phyloP scores from a whole-genome alignment of 2,329 filamentous ascomycete genomes.

The Epichloe hybrida region DNA sequence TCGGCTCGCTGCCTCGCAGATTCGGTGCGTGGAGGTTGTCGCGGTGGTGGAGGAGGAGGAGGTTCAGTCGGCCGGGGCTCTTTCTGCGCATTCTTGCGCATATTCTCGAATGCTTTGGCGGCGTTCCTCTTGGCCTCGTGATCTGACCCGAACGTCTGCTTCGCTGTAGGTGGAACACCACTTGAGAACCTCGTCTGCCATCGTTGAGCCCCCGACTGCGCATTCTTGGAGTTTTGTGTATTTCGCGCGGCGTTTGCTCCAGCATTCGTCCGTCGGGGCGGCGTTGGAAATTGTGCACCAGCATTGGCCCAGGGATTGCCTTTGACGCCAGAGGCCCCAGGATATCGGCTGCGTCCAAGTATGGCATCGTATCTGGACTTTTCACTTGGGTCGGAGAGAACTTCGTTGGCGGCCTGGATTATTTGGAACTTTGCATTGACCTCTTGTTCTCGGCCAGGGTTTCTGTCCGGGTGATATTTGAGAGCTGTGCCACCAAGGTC shows the following conservation, averaged over 20 bases:
- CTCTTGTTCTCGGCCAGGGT: slow-evolving; percentile 68
- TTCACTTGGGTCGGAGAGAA: slow-evolving; percentile 40
- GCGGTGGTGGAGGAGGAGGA: slow-evolving; percentile 18
- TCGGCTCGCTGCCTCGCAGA: slow-evolving; percentile 40
- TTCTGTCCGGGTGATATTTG: slow-evolving; percentile 80
- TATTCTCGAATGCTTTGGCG: slow-evolving; percentile 29
- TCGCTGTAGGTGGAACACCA: slow-evolving; percentile 29
- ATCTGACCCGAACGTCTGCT: slow-evolving; percentile 21
- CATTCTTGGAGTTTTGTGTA: slow-evolving; percentile 6
- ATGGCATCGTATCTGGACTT: slow-evolving; percentile 41
- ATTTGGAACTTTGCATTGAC: slow-evolving; percentile 72
- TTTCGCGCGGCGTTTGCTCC: slow-evolving; percentile 2
- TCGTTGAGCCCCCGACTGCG: slow-evolving; percentile 29
- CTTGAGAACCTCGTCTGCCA: slow-evolving; percentile 29
- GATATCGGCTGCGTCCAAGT: slow-evolving; percentile 26
- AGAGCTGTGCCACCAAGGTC: slow-evolving; percentile 40
- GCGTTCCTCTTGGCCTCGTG: slow-evolving; percentile 27
- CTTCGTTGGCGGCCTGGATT: slow-evolving; percentile 75
- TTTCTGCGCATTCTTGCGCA: slow-evolving; percentile 22
- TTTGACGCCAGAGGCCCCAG: slow-evolving; percentile 38
- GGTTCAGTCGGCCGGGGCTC: slow-evolving; percentile 14
- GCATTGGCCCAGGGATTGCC: slow-evolving; percentile 45
- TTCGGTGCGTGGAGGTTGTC: slow-evolving; percentile 34
- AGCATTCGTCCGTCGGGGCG: slow-evolving; percentile 28
- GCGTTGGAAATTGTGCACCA: slow-evolving; percentile 34